These are phyloP conservation scores for Beauveria pseudobassiana DNA, from an alignment of 2,329 filamentous ascomycete genomes.

Conservation along the genomic window DNA sequence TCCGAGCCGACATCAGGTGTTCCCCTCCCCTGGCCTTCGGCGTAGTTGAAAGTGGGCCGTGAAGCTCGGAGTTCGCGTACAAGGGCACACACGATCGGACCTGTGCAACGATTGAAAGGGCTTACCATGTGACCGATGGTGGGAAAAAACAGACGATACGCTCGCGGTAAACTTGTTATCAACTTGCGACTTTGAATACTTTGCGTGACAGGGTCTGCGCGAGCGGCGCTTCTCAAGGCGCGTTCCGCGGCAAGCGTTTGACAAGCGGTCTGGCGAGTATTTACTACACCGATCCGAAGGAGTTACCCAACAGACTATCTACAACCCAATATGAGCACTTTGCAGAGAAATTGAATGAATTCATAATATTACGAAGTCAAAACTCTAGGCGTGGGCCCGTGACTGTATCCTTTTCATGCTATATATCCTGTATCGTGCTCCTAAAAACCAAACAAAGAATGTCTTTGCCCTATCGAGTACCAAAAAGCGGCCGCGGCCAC, in stretches of 20 bases:
- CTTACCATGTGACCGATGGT: background rate
- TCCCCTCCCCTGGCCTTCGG: background rate
- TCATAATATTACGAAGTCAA: background rate
- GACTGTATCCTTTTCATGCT: slow-evolving; percentile 9
- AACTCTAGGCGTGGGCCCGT: slow-evolving; percentile 9
- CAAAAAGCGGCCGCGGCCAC: background rate
- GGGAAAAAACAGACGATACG: background rate
- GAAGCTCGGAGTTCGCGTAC: background rate
- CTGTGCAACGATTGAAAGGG: background rate
- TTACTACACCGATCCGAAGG: background rate
- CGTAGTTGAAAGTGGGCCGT: background rate
- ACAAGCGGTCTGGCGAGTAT: too few relatives aligned
- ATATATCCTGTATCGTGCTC: slow-evolving; percentile 6
- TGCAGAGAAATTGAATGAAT: background rate
- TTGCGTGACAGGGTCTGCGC: too few relatives aligned
- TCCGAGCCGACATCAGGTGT: background rate
- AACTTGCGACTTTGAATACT: too few relatives aligned
- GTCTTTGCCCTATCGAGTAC: background rate
- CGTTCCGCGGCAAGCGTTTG: too few relatives aligned
- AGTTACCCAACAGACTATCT: background rate
- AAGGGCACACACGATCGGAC: background rate
- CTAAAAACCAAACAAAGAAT: slow-evolving; percentile 3
- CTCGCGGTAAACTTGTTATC: too few relatives aligned
- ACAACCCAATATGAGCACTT: background rate
- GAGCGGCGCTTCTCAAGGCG: too few relatives aligned